A percentile compares a stretch with the other conserved stretches of the same genome.
Evolutionary conservation across 148 eudicot genomes (phyloP).

Genomic region (Silene latifolia): DNA sequence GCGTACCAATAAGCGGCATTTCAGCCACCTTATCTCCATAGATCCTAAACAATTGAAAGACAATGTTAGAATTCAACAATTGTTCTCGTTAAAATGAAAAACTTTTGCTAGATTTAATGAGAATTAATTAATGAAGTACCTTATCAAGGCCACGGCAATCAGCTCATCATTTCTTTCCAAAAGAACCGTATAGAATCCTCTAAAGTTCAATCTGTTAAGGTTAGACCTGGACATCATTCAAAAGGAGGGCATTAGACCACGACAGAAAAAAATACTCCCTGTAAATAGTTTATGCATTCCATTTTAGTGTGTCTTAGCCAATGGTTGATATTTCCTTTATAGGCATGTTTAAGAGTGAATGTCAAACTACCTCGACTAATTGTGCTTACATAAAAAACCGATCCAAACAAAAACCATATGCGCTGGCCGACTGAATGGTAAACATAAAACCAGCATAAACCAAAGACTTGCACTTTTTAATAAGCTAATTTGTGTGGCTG

Average conservation of each 20-base stretch:
- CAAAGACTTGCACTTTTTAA: background rate
- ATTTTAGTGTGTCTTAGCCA: too few species aligned
- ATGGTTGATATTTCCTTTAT: too few species aligned
- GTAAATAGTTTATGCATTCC: background rate
- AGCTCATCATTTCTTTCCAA: conserved; percentile 83
- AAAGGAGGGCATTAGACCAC: background rate
- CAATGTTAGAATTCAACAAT: conserved; percentile 14
- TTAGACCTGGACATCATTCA: conserved; percentile 54
- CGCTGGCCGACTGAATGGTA: too few species aligned
- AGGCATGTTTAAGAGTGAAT: too few species aligned
- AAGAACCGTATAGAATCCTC: conserved; percentile 78
- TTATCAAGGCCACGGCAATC: conserved; percentile 65
- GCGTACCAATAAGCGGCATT: conserved; percentile 84
- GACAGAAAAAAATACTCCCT: conserved; percentile 6
- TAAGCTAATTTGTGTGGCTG: background rate
- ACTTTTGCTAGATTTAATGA: conserved; percentile 2
- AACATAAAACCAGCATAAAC: background rate
- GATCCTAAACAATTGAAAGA: conserved; percentile 39
- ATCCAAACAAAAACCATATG: too few species aligned
- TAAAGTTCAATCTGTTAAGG: conserved; percentile 71
- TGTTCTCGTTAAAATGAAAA: background rate
- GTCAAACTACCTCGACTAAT: too few species aligned
- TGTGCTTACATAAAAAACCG: too few species aligned
- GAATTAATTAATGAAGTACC: conserved; percentile 42
- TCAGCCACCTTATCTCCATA: conserved; percentile 81